These are phyloP conservation scores for Chlamydomonas sp. DNA, from an alignment of 139 green algal species.

Conservation along the genomic window DNA sequence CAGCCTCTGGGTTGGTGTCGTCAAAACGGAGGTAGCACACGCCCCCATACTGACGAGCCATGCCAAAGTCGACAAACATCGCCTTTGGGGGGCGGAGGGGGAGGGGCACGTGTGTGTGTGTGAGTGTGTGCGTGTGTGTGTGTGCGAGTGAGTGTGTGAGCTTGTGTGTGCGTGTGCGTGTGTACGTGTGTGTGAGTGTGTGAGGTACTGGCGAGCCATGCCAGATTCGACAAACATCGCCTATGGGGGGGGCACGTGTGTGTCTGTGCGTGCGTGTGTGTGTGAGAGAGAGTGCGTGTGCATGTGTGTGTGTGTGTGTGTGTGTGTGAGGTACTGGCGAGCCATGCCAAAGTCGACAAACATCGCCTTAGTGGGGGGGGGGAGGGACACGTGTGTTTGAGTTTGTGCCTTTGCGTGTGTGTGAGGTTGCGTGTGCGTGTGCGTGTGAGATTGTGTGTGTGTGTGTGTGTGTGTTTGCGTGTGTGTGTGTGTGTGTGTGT, in stretches of 20 bases:
- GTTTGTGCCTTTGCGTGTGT: neutral
- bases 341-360: slow-evolving; percentile 98
- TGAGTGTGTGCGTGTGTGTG: neutral
- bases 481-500: no score
- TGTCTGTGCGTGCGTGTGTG: no score
- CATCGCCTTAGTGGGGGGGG: slow-evolving; percentile 77
- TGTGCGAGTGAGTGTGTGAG: neutral
- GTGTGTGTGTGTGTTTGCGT: no score
- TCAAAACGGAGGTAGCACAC: slow-evolving; percentile 91
- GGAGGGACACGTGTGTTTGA: neutral
- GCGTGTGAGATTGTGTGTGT: no score
- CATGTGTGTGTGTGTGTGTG: no score
- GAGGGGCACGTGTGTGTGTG: neutral
- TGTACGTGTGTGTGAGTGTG: no score
- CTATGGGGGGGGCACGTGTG: no score
- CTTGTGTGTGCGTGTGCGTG: no score
- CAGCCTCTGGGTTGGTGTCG: slow-evolving; percentile 97
- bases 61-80: slow-evolving; percentile 98
- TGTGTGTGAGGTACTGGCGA: no score
- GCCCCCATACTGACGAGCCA: slow-evolving; percentile 74
- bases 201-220: no score
- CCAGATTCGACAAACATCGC: neutral
- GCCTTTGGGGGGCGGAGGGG: slow-evolving; percentile 60
- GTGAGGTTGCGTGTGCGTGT: neutral
- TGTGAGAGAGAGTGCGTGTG: no score